Percentiles rank a stretch among this genome's conserved stretches.
Evolutionary conservation across 768 basidiomycete species (phyloP).

Genomic region (Lentinula boryana): DNA sequence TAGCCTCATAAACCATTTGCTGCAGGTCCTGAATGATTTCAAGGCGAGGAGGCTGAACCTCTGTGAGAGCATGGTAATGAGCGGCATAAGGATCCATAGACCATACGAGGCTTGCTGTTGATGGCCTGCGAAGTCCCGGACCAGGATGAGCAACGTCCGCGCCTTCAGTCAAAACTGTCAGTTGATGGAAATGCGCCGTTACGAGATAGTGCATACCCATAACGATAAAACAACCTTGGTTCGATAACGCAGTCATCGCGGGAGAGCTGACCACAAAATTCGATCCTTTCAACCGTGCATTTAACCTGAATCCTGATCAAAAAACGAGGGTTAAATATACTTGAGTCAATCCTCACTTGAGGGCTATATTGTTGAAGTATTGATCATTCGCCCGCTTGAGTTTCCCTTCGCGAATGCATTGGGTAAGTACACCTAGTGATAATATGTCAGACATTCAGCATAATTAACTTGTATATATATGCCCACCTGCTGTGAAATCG

Average conservation of each 20-base stretch:
- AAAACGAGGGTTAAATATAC: neutral
- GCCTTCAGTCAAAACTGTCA: slow-evolving; percentile 24
- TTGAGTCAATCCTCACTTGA: slow-evolving; percentile 33
- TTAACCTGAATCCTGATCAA: slow-evolving; percentile 31
- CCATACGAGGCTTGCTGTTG: slow-evolving; percentile 53
- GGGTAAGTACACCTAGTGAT: slow-evolving; percentile 32
- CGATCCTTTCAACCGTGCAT: slow-evolving; percentile 47
- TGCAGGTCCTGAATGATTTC: slow-evolving; percentile 42
- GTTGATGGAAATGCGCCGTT: slow-evolving; percentile 18
- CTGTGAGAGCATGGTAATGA: slow-evolving; percentile 36
- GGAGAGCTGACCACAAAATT: slow-evolving; percentile 32
- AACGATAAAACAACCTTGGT: slow-evolving; percentile 27
- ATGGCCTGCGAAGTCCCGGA: slow-evolving; percentile 46
- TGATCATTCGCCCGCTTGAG: slow-evolving; percentile 31
- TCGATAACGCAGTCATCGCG: slow-evolving; percentile 17
- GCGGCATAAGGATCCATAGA: slow-evolving; percentile 42
- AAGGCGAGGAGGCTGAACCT: slow-evolving; percentile 38
- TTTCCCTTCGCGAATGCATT: slow-evolving; percentile 37
- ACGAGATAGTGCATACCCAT: slow-evolving; percentile 22
- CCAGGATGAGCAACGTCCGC: slow-evolving; percentile 61
- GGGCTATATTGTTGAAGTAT: slow-evolving; percentile 50
- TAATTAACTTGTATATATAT: neutral
- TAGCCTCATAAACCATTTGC: slow-evolving; percentile 28
- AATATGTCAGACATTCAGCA: neutral
- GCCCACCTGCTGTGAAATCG: slow-evolving; percentile 24